These are phyloP conservation scores for Sporothrix inflata DNA, from an alignment of 2,329 filamentous ascomycete genomes.

Conservation along the genomic window DNA sequence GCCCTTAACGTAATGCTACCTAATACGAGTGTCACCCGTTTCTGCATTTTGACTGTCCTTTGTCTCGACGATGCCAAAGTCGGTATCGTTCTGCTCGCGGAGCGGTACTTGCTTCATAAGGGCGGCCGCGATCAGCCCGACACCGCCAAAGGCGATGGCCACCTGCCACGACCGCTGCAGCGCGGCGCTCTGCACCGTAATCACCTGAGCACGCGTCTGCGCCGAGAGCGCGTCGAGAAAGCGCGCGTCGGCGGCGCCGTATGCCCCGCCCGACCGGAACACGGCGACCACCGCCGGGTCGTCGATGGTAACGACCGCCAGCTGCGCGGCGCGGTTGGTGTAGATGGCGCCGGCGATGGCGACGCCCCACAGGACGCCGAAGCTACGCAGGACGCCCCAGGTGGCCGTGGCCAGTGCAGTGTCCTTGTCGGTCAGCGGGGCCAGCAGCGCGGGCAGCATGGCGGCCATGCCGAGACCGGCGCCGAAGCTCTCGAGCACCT, in stretches of 20 bases:
- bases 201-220: not conserved
- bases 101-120: not conserved
- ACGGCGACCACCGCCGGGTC: not conserved
- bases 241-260: not conserved
- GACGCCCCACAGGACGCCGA: not conserved
- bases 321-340: not conserved
- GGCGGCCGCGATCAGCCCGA: not conserved
- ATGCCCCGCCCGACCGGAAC: not conserved
- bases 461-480: not conserved
- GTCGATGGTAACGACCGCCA: not conserved
- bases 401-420: not conserved
- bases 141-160: conserved; percentile 1
- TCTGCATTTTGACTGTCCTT: not conserved
- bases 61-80: not conserved
- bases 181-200: not conserved
- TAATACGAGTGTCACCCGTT: too few species aligned
- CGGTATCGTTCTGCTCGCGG: not conserved
- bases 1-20: too few species aligned
- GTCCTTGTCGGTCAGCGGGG: conserved; percentile 3
- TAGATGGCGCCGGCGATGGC: not conserved
- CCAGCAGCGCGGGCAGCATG: not conserved
- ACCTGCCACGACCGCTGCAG: conserved; percentile 15
- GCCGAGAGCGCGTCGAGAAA: not conserved
- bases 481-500: not conserved
- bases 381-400: not conserved